These are phyloP conservation scores for Kluyveromyces marxianus DNA, from an alignment of 1,139 yeast genomes.

Conservation along the genomic window DNA sequence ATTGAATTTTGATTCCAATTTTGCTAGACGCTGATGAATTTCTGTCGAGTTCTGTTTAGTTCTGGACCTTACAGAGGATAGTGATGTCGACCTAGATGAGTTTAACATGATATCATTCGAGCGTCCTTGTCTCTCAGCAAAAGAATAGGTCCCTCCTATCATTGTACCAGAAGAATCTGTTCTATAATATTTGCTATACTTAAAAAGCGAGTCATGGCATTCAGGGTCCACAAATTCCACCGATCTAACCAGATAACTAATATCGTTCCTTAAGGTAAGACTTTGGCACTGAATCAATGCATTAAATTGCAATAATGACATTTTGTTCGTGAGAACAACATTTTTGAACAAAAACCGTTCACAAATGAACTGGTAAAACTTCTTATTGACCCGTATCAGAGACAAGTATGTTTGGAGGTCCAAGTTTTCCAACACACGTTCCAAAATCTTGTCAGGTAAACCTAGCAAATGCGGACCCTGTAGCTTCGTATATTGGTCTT, in stretches of 20 bases:
- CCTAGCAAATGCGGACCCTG: slow-evolving; percentile 3
- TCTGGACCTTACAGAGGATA: neutral
- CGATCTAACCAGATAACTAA: slow-evolving; percentile 22
- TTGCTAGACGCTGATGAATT: slow-evolving; percentile 9
- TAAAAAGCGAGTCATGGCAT: slow-evolving; percentile 29
- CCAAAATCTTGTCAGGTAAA: slow-evolving; percentile 16
- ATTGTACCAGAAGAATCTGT: slow-evolving; percentile 10
- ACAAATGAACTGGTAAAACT: slow-evolving; percentile 19
- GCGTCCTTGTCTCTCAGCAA: slow-evolving; percentile 1
- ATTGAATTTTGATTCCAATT: slow-evolving; percentile 20
- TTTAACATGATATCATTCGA: neutral
- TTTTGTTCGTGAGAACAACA: slow-evolving; percentile 17
- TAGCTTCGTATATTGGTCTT: neutral
- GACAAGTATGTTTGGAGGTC: slow-evolving; percentile 18
- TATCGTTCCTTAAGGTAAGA: slow-evolving; percentile 17
- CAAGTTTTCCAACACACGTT: slow-evolving; percentile 17
- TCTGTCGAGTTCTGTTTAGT: slow-evolving; percentile 3
- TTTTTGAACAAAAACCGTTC: slow-evolving; percentile 22
- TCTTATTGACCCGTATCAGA: slow-evolving; percentile 20
- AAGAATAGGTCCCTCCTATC: slow-evolving; percentile 25
- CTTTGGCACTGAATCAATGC: slow-evolving; percentile 26
- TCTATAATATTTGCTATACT: slow-evolving; percentile 24
- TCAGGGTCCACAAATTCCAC: slow-evolving; percentile 27
- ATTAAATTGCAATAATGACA: slow-evolving; percentile 22
- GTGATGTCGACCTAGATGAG: slow-evolving; percentile 2